phyloP scores from a whole-genome alignment of 1,284 basidiomycete genomes.

The Puccinia triticina region DNA sequence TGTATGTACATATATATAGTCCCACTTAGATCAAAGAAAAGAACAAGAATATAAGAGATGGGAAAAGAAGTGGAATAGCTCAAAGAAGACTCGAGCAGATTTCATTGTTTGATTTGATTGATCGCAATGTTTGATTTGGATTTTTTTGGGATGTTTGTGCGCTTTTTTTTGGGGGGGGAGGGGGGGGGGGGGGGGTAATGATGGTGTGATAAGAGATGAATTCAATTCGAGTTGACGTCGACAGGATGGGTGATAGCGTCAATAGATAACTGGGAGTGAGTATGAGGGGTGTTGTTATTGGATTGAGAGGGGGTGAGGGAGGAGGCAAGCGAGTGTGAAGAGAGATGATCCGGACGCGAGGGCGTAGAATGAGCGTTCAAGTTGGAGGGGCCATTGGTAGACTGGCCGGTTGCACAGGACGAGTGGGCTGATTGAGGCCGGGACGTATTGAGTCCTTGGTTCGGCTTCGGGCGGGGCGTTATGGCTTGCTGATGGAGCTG shows the following conservation, averaged over 20 bases:
- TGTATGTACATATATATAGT: no score
- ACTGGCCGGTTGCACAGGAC: neutral
- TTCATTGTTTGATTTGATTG: neutral
- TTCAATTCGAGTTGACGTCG: slow-evolving; percentile 28
- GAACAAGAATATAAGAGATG: no score
- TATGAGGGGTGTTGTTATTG: slow-evolving; percentile 13
- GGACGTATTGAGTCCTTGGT: neutral
- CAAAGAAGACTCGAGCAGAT: neutral
- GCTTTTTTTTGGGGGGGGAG: no score
- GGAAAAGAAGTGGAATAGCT: no score
- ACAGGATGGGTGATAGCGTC: slow-evolving; percentile 36
- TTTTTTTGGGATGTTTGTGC: neutral
- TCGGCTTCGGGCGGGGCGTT: neutral
- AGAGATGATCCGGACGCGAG: slow-evolving; percentile 8
- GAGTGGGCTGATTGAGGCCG: slow-evolving; percentile 5
- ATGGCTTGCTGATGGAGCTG: slow-evolving; percentile 25
- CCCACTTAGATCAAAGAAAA: no score
- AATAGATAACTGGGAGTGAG: slow-evolving; percentile 34
- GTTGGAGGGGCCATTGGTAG: neutral
- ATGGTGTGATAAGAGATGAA: neutral
- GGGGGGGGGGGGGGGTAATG: no score
- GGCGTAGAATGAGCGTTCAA: neutral
- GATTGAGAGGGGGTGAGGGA: slow-evolving; percentile 9
- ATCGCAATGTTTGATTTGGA: neutral
- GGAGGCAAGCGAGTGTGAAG: neutral